Evolutionary conservation across 352 stramenopile species (phyloP).

Genomic region (Blastocystis sp.): DNA sequence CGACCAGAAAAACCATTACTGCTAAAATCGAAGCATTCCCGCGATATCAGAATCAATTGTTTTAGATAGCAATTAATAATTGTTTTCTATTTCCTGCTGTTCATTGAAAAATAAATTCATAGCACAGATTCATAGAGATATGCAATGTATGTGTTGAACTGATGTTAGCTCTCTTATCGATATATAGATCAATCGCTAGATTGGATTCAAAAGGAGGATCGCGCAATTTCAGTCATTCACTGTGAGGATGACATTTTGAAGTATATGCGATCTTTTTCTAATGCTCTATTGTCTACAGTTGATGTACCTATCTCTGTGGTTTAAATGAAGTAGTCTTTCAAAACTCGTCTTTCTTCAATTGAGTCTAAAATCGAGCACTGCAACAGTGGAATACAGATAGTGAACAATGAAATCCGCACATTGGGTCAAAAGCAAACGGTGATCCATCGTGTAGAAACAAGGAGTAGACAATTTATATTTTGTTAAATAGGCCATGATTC

Average conservation of each 20-base stretch:
- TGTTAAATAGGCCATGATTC: background rate
- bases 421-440: slow-evolving; percentile 30
- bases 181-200: background rate
- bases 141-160: background rate
- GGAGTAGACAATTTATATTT: background rate
- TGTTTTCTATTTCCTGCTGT: too few relatives aligned
- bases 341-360: background rate
- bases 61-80: background rate
- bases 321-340: background rate
- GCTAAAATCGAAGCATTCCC: background rate
- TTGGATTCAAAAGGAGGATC: background rate
- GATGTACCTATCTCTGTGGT: background rate
- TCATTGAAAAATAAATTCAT: background rate
- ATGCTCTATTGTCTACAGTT: background rate
- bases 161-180: background rate
- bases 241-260: slow-evolving; percentile 12
- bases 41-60: background rate
- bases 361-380: background rate
- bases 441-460: background rate
- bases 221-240: slow-evolving; percentile 16
- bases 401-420: slow-evolving; percentile 5
- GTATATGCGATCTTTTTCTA: slow-evolving; percentile 36
- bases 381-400: background rate
- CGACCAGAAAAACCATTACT: background rate
- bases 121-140: background rate